Base-by-base conservation (phyloP, 1,284 basidiomycete genomes). In the Ceraceosorus guamensis region DNA sequence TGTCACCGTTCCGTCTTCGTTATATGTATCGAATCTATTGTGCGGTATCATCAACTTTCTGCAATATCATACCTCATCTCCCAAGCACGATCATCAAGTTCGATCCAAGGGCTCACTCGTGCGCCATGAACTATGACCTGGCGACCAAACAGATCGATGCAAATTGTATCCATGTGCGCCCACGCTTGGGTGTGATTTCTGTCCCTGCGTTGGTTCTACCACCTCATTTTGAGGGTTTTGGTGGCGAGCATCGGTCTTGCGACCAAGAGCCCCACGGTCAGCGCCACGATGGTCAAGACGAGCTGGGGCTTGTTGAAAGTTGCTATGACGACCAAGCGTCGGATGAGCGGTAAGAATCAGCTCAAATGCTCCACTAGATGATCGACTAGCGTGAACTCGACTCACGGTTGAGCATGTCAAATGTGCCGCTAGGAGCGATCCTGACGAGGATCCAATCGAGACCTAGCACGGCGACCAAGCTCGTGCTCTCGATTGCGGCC, bases 221-320 rank as follows among this genome's bases (percentile, higher is more conserved):
- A 63, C 24, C 61, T 48, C 24, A 51, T 41, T n/a, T 53, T 53
- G 18, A 63, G 33, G 4, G 44, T 44, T 47, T 61, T 61, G 46
- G 45, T 46, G 3, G 48, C 45, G 30, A 76, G 63, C 60, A 74
- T 57, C 10, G 71, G 72, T 5, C 56, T 51, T 10, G 87, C 85
- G 39, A 92, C 75, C 16, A 84, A 71, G 58, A 96, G 89, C 3
- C 86, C 91, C 3, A 83, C 74, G 0, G 80, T 81, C 54, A 98
- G 77, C 0, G 82, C 89, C 0, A 79, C 78, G 13, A 95, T 83
- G 0, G 91, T 97, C 46, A 91, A 75, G 60, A 95, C 82, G 33
- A 98, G 81, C 77, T 98, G 93, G 0, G 80, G 80, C 80, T 97
- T 96, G 80, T 97, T 97, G 78, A 98, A 98, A 10, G 53, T 59